Base-by-base conservation (phyloP, 2,329 filamentous ascomycete species). In the Pseudocercospora fijiensis region DNA sequence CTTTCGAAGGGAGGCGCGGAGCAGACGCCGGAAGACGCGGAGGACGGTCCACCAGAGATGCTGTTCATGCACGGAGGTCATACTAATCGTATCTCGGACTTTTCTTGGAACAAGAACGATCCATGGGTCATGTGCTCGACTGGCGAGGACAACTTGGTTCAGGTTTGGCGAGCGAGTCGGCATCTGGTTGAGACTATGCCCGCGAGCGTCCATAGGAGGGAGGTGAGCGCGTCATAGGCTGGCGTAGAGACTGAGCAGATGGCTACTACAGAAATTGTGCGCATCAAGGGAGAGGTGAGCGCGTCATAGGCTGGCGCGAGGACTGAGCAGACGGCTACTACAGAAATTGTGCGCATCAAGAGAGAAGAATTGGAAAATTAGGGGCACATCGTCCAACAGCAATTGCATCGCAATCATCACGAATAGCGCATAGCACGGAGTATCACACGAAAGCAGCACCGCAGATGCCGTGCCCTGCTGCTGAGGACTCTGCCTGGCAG, bases 1-100 rank as follows among this genome's bases (percentile, higher is more conserved):
- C 83, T 98, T 51, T 93, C 91, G 72, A 87, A 90, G 61, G 90
- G 96, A 51, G 95, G 96, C 55, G 92, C 96, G 74, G 95, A 99
- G 79, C 95, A 98, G 78, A 89, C 91, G 10, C 92, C 92, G 2
- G 96, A 99, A 70, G 95, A 99, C 77, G 89, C 90, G 57, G 94
- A 98, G 71, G 95, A 99, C 75, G 95, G 95, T 0, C 91, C 93
- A 1, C 94, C 95, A 58, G 95, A 99, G 78, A 83, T 99, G 90
- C 82, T 99, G 1, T 99, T 99, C 80, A 98, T 99, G 93, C 95
- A 99, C 74, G 95, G 95, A 65, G 95, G 95, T 30, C 96, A 99
- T 81, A 99, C 95, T 10, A 97, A 97, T 79, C 90, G 96, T 70
- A 87, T 99, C 66, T 92, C 91, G 37, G 96, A 99, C 78, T 99